Base-by-base conservation (phyloP, 2,329 filamentous ascomycete genomes). In the Sordariomycetes sp. region DNA sequence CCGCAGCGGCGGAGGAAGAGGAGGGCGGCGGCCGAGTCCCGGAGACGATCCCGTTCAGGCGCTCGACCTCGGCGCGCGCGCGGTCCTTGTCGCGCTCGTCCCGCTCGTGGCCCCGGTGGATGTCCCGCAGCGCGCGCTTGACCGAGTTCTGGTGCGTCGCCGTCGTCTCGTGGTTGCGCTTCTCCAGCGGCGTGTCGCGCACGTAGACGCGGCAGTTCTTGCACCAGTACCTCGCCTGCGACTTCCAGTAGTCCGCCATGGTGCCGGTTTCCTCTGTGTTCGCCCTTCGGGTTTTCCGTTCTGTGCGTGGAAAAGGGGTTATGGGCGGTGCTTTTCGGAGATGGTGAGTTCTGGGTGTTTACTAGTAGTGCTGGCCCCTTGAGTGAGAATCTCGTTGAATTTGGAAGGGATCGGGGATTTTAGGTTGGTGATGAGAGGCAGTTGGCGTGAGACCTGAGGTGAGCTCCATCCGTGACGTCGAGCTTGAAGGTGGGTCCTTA, bases 221-320 rank as follows among this genome's bases (percentile, higher is more conserved):
- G 82, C 94, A 99, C 91, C 92, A 97, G 76, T 96, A 96, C 70
- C 88, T 93, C 6, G 92, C 92, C 71, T 92, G 96, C 22, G 93
- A 97, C 71, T 97, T 97, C 94, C 94, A 97, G 75, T 96, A 95
- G 79, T 97, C 94, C 0, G 94, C 87, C 94, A 99, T 97, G 54
- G 10, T 63, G 59, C 24, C 37, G 6, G 20, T 58, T 53, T 22
- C 20, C 22, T 40, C 20, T 32, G 20, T 34, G 25, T n/a, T n/a
- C 14, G 53, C n/a, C 24, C 12, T 6, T 32, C n/a, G n/a, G 18
- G 22, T 35, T n/a, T 35, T 32, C n/a, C 18, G 51, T 32, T 20
- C 28, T 32, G 4, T 40, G 12, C 3, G 14, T 46, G 14, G 40
- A 14, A 32, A 14, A 7, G 40, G 7, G 40, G 2, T 46, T n/a